Evolutionary conservation across 257 asterid species (phyloP), one percentile per base, ranked within the genome.

Genomic region (Linderniella brevidens): DNA sequence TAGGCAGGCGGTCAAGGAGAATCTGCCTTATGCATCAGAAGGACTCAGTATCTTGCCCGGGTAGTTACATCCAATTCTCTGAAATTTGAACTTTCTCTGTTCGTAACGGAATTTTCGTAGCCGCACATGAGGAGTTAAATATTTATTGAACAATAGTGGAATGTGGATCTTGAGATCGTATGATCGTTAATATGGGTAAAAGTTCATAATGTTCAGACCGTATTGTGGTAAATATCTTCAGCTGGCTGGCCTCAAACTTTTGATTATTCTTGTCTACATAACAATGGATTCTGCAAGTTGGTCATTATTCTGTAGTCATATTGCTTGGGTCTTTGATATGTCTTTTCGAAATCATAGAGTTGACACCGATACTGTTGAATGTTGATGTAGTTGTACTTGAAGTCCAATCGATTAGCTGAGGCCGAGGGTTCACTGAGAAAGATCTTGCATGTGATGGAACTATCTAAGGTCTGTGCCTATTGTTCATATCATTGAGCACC

Each of bases 1-100:
- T 44, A 87, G 97, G 90, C 74, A 25, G 80, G 48, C 16, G 95
- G 90, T 48, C 79, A 55, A 50, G 93, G 95, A 57, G 82, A 78
- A 62, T 76, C 85, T 41, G 43, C 57, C 52, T 37, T 57, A 44
- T 80, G 86, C 53, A 55, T 79, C 58, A 73, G 75, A 75, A 78
- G 93, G 76, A 68, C 78, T 78, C 88, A 67, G 52, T 66, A 73
- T 68, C 86, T 88, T 42, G 78, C 79, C 37, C 86, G 80, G 97
- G 97, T 87, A 55, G 49, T 66, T 13, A 36, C 60, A 69, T 46
- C 47, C 8, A 43, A 39, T 19, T 41, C 48, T 58, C 29, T 51
- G 41, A 37, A 47, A 19, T 41, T 49, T 55, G 55, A 41, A 57
- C 50, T 18, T 48, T 18, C 41, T 56, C 41, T 52, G 60, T 54